Conservation (phyloP, 129 eudicot species). For the Sambucus nigra region DNA sequence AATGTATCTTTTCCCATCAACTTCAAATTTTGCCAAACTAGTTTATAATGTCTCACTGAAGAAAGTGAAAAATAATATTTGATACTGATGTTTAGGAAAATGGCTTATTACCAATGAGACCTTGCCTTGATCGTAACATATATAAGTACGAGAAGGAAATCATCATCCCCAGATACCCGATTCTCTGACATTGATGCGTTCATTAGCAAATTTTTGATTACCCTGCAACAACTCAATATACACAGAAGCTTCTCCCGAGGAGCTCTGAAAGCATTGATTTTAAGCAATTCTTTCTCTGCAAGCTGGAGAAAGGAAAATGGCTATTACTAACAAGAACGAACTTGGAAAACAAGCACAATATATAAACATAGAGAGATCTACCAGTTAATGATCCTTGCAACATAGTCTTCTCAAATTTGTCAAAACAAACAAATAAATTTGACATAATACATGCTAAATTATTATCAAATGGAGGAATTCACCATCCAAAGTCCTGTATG, state of each 20-base stretch:
- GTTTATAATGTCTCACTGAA: neutral
- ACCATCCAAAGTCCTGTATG: too few relatives aligned
- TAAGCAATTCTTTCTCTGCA: constrained; percentile 2
- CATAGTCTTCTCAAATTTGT: neutral
- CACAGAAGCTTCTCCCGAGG: constrained; percentile 4
- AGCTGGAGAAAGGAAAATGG: neutral
- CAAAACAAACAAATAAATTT: neutral
- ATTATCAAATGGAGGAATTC: neutral
- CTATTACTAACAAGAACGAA: neutral
- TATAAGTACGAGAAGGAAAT: neutral
- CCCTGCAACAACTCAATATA: constrained; percentile 1
- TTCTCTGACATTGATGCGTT: constrained; percentile 1
- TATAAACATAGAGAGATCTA: neutral
- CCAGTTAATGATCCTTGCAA: neutral
- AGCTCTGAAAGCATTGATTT: constrained; percentile 3
- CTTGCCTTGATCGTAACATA: constrained; percentile 2
- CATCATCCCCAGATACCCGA: constrained; percentile 2
- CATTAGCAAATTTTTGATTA: neutral
- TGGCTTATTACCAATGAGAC: constrained; percentile 2
- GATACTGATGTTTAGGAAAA: neutral
- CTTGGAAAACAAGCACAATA: neutral
- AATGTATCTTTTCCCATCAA: neutral
- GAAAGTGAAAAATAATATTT: neutral
- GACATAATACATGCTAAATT: neutral
- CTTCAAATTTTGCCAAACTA: neutral